Evolutionary conservation across 768 basidiomycete species (phyloP).

Genomic region (Lactarius evosmus): DNA sequence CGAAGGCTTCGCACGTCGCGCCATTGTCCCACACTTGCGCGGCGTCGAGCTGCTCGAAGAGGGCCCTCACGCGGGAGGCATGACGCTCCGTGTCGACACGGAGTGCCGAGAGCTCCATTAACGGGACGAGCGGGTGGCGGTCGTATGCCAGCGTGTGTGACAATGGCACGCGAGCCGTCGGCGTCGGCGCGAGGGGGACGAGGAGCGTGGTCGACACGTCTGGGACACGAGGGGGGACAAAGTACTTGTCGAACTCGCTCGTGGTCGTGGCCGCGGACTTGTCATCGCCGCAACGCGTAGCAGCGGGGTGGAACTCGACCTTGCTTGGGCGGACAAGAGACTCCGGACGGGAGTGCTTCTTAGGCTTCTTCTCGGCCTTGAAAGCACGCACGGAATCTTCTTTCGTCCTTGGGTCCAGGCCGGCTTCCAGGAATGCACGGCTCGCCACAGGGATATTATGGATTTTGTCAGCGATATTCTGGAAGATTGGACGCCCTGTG

Average conservation of each 20-base stretch:
- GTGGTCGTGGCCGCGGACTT: constrained; percentile 33
- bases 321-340: constrained; percentile 24
- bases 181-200: constrained; percentile 74
- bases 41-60: constrained; percentile 70
- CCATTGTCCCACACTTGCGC: constrained; percentile 64
- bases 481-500: constrained; percentile 69
- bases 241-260: constrained; percentile 59
- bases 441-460: constrained; percentile 67
- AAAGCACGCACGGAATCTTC: constrained; percentile 39
- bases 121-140: constrained; percentile 47
- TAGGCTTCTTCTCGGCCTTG: constrained; percentile 29
- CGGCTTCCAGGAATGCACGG: constrained; percentile 71
- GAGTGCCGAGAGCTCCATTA: constrained; percentile 48
- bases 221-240: constrained; percentile 39
- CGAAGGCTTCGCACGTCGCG: constrained; percentile 60
- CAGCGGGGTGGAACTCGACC: constrained; percentile 25
- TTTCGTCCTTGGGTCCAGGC: constrained; percentile 57
- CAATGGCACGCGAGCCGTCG: constrained; percentile 63
- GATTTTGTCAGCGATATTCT: constrained; percentile 68
- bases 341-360: constrained; percentile 33
- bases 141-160: constrained; percentile 30
- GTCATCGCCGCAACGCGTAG: constrained; percentile 32
- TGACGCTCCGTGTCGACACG: constrained; percentile 56
- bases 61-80: constrained; percentile 57
- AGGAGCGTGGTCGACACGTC: constrained; percentile 63